Evolutionary conservation across 2,329 filamentous ascomycete species (phyloP), one percentile per base, ranked within the genome.

Genomic region (Pyrenophora tritici-repentis): DNA sequence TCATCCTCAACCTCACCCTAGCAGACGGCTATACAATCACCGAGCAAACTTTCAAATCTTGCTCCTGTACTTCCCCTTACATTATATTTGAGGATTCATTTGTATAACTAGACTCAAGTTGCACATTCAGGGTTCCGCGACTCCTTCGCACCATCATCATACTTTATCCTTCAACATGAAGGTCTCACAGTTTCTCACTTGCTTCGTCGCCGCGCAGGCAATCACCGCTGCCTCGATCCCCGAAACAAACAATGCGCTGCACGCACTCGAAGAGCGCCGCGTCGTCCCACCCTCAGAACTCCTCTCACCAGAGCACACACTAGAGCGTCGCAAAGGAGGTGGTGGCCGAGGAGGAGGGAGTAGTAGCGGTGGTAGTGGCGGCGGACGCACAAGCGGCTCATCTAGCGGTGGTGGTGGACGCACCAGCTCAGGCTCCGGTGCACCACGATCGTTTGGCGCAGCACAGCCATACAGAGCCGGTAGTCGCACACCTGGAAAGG

Each of bases 401-500:
- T 29, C 26, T 29, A 37, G 24, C 18, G 46, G 63, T 20, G 49
- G 22, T 41, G 50, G 57, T 44, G 52, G 61, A 16, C 56, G 66
- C n/a, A 61, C 67, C 6, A 56, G 73, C 4, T 73, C 77, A 6
- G 86, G 87, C 51, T 82, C 80, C 43, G 86, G 87, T 81, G 1
- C 62, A 75, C 6, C 52, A 13, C 84, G 83, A 3, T 54, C 65
- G 1, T 90, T 81, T 63, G 86, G 84, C 18, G 81, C 85, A 0
- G 53, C 75, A 2, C 66, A 69, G 0, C 87, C 89, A 2, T 93
- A 89, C 73, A 54, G 62, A 2, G 59, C 87, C 2, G 87, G 86
- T 6, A n/a, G 33, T 0, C 52, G 49, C 10, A 78, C 79, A 1
- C 80, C 78, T 1, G 9, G 9, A 38, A 71, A 78, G 3, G 79